These are phyloP conservation scores for Exophiala calicioides DNA, from an alignment of 2,329 filamentous ascomycete genomes.

Conservation along the genomic window DNA sequence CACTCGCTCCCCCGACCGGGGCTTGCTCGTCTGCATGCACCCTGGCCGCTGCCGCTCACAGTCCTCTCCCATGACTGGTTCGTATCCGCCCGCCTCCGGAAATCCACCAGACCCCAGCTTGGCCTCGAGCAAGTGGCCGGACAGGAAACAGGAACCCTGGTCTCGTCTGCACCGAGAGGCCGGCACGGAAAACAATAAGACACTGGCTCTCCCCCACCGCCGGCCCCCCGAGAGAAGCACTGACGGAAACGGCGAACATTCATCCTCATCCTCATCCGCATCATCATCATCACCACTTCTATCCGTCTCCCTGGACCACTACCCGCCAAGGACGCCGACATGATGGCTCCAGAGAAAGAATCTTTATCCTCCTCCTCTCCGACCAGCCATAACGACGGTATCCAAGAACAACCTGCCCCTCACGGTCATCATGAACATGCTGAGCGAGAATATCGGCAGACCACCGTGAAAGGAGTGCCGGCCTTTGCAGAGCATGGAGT, in stretches of 20 bases:
- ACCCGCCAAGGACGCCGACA: slow-evolving; percentile 10
- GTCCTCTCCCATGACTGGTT: slow-evolving; percentile 13
- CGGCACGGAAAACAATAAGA: slow-evolving; percentile 20
- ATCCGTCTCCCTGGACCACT: not conserved
- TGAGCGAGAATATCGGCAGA: slow-evolving; percentile 19
- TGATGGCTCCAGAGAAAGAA: slow-evolving; percentile 25
- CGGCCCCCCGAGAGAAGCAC: too few relatives aligned
- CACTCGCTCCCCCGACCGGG: too few relatives aligned
- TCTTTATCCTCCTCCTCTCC: slow-evolving; percentile 23
- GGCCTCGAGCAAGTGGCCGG: too few relatives aligned
- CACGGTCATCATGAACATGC: slow-evolving; percentile 1
- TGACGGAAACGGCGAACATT: slow-evolving; percentile 12
- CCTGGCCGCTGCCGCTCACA: slow-evolving; percentile 8
- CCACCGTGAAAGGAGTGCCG: slow-evolving; percentile 22
- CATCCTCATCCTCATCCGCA: slow-evolving; percentile 4
- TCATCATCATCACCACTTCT: not conserved
- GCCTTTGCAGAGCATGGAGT: slow-evolving; percentile 35
- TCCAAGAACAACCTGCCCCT: slow-evolving; percentile 1
- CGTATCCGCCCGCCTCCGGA: slow-evolving; percentile 17
- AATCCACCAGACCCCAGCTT: slow-evolving; percentile 5
- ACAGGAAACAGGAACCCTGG: too few relatives aligned
- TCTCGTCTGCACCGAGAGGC: too few relatives aligned
- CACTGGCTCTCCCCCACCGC: slow-evolving; percentile 4
- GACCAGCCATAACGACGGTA: slow-evolving; percentile 20
- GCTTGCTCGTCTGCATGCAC: slow-evolving; percentile 19